Conservation (phyloP, 768 basidiomycete genomes). For the Tylopilus sp. region DNA sequence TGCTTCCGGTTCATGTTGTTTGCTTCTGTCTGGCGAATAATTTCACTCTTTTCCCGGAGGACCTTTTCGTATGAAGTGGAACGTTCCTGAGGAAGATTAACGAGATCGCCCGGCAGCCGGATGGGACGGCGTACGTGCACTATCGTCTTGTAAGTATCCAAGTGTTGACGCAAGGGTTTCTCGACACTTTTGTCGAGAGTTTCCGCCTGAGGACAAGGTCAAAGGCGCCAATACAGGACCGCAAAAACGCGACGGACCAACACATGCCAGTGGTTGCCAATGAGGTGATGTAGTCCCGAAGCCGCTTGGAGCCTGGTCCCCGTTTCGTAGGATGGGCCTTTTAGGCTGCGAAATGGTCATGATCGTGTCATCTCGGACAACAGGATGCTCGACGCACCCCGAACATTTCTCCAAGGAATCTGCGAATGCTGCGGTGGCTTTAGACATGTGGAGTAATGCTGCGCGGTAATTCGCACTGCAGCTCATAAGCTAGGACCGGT, state of each 20-base stretch:
- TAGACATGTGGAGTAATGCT: conserved; percentile 77
- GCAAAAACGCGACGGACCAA: conserved; percentile 50
- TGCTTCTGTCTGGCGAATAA: conserved; percentile 83
- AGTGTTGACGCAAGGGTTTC: conserved; percentile 79
- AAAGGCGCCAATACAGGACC: background rate
- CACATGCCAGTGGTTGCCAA: conserved; percentile 91
- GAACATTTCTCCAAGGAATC: conserved; percentile 83
- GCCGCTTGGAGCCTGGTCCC: conserved; percentile 82
- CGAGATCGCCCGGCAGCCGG: background rate
- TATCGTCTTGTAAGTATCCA: conserved; percentile 73
- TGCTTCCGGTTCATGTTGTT: conserved; percentile 82
- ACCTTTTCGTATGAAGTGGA: conserved; percentile 80
- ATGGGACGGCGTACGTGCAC: conserved; percentile 51
- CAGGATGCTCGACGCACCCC: conserved; percentile 46
- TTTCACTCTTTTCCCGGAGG: conserved; percentile 76
- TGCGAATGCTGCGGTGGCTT: conserved; percentile 81
- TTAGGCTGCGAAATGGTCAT: conserved; percentile 45
- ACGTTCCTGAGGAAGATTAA: conserved; percentile 57
- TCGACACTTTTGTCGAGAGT: conserved; percentile 86
- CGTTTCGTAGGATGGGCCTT: conserved; percentile 76
- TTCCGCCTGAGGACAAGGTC: conserved; percentile 55
- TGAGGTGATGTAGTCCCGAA: conserved; percentile 85
- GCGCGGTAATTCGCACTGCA: conserved; percentile 77
- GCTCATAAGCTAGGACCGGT: conserved; percentile 58
- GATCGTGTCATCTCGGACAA: background rate